Evolutionary conservation across 192 early-diverging fungal genomes (phyloP).

Genomic region (Coemansia furcata): DNA sequence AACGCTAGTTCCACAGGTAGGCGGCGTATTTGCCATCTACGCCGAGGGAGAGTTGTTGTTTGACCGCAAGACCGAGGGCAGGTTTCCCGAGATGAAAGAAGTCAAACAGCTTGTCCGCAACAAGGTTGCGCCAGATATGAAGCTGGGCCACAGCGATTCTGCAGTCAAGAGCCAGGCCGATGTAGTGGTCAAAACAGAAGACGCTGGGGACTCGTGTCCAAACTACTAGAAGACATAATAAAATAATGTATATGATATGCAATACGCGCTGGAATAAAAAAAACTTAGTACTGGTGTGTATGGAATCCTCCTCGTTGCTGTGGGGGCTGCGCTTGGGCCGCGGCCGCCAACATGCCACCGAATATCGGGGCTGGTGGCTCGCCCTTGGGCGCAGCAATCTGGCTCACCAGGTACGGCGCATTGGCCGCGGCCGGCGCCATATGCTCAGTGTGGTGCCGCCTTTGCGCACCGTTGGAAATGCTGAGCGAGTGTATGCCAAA

Average conservation of each 20-base stretch:
- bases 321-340: neutral
- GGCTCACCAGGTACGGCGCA: neutral
- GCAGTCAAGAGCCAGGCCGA: constrained; percentile 50
- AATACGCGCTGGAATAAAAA: neutral
- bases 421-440: neutral
- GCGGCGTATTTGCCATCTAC: constrained; percentile 37
- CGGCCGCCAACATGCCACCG: constrained; percentile 19
- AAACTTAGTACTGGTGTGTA: neutral
- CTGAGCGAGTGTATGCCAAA: neutral
- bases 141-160: constrained; percentile 67
- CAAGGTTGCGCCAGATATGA: constrained; percentile 61
- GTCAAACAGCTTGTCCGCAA: constrained; percentile 69
- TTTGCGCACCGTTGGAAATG: neutral
- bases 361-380: constrained; percentile 9
- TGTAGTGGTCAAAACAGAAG: neutral
- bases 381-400: neutral
- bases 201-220: neutral
- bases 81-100: constrained; percentile 77
- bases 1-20: constrained; percentile 60
- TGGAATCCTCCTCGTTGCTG: constrained; percentile 7
- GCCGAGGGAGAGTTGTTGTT: constrained; percentile 49
- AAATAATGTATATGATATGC: neutral
- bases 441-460: neutral
- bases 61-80: constrained; percentile 62
- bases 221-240: neutral